Evolutionary conservation across 169 alveolate species (phyloP), one percentile per base, ranked within the genome.

Genomic region (Neospora caninum): DNA sequence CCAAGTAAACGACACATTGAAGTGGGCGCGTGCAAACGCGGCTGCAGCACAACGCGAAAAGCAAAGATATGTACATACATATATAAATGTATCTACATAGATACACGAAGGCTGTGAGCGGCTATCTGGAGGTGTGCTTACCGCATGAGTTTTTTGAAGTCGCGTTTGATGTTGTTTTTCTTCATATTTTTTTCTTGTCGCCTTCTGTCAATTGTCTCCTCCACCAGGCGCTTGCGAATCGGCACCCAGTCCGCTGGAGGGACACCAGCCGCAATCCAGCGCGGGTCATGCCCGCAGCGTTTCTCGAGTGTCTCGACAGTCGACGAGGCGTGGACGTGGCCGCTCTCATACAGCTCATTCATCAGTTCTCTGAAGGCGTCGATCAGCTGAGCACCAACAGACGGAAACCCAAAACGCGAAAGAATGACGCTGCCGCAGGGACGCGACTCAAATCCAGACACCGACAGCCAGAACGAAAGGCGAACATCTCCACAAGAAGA

Each of bases 271-370:
- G 58, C 78, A 27, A 49, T 45, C 93, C 93, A 89, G 45, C 93
- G 93, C 54, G 58, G 54, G n/a, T 89, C 93, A 0, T 89, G 86
- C 1, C 93, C 86, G 70, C 80, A 89, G 87, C 93, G 80, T 34
- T 69, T 41, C 73, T 67, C 93, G 22, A 89, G 93, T 0, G 93
- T 89, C 88, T 89, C 93, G 29, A 89, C 93, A 25, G 93, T 89
- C 43, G 93, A 89, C 43, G 93, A 89, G n/a, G 93, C 80, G 80
- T 89, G 93, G 34, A 89, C 49, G 49, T 89, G 93, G 42, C 93
- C 93, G 36, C 54, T 43, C 7, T 36, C 88, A 53, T 42, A 34
- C 22, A 78, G 82, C 88, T 89, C 93, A 49, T 89, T 78, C 88
- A 89, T 36, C 86, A 89, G 49, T 88, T 38, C 88, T 6, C 93